Evolutionary conservation across 495 filamentous ascomycete genomes (phyloP).

Genomic region (Penicillium cosmopolitanum): DNA sequence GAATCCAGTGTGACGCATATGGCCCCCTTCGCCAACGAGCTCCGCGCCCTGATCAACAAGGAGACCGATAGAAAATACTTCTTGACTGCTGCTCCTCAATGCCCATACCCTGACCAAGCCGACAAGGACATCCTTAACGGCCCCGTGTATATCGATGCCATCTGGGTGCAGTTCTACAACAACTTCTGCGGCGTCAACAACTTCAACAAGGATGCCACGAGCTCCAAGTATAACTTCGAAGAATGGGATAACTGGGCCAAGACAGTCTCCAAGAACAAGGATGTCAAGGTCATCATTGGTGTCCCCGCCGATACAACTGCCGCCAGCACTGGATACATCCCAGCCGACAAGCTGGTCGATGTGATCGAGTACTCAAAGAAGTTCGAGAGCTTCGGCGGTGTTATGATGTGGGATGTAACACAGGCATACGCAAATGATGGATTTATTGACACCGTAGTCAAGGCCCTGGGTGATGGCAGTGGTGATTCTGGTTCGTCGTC

Average conservation of each 20-base stretch:
- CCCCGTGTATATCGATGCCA: slow-evolving; percentile 60
- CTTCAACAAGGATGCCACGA: slow-evolving; percentile 50
- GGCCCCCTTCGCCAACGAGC: slow-evolving; percentile 56
- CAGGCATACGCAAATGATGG: slow-evolving; percentile 63
- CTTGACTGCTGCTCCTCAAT: slow-evolving; percentile 70
- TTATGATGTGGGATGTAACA: slow-evolving; percentile 74
- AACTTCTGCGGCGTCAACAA: slow-evolving; percentile 66
- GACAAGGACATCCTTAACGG: slow-evolving; percentile 59
- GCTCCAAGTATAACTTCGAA: slow-evolving; percentile 68
- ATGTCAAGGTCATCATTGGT: slow-evolving; percentile 69
- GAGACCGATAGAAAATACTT: slow-evolving; percentile 56
- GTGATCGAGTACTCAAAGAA: slow-evolving; percentile 56
- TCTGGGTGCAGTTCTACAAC: slow-evolving; percentile 78
- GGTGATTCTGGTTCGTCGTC: slow-evolving; percentile 38
- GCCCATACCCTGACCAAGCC: slow-evolving; percentile 64
- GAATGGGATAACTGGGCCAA: slow-evolving; percentile 76
- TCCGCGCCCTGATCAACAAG: slow-evolving; percentile 57
- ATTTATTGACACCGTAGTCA: slow-evolving; percentile 52
- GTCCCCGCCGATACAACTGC: slow-evolving; percentile 62
- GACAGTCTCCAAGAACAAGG: slow-evolving; percentile 58
- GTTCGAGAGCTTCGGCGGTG: slow-evolving; percentile 66
- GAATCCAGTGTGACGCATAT: slow-evolving; percentile 55
- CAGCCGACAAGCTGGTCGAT: slow-evolving; percentile 43
- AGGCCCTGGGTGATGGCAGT: slow-evolving; percentile 27
- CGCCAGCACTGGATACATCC: slow-evolving; percentile 62